Conservation (phyloP, 1,139 yeast genomes). For the Debaryomyces sp. region DNA sequence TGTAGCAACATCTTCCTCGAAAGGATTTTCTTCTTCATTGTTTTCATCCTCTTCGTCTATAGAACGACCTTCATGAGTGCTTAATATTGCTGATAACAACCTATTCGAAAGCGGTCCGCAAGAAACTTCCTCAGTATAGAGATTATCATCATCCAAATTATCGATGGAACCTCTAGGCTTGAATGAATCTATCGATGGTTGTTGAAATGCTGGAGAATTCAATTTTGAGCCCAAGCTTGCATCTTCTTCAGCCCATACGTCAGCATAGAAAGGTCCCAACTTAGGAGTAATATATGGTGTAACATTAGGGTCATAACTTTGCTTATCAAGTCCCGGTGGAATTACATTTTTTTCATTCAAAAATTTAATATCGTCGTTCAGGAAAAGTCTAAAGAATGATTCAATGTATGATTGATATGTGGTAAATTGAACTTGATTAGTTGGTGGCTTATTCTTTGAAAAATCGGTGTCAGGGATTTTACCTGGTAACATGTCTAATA, state of each 20-base stretch:
- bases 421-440: constrained; percentile 89
- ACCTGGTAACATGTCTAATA: constrained; percentile 82
- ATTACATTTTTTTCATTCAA: constrained; percentile 61
- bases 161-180: constrained; percentile 67
- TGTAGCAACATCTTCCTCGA: constrained; percentile 44
- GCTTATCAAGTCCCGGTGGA: constrained; percentile 53
- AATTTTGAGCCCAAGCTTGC: constrained; percentile 45
- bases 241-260: constrained; percentile 87
- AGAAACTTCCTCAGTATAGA: constrained; percentile 75
- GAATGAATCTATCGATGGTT: constrained; percentile 46
- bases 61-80: constrained; percentile 47
- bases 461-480: constrained; percentile 85
- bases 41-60: constrained; percentile 31
- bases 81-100: constrained; percentile 75
- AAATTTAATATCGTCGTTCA: constrained; percentile 80
- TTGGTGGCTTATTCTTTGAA: constrained; percentile 76
- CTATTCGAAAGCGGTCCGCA: constrained; percentile 94
- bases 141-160: constrained; percentile 58
- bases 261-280: constrained; percentile 78
- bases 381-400: constrained; percentile 74
- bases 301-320: constrained; percentile 62
- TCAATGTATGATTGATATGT: constrained; percentile 87
- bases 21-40: constrained; percentile 16
- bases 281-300: constrained; percentile 81
- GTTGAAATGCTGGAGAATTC: constrained; percentile 40